Base-by-base conservation (phyloP, 352 stramenopile species). In the Pythium monospermum region DNA sequence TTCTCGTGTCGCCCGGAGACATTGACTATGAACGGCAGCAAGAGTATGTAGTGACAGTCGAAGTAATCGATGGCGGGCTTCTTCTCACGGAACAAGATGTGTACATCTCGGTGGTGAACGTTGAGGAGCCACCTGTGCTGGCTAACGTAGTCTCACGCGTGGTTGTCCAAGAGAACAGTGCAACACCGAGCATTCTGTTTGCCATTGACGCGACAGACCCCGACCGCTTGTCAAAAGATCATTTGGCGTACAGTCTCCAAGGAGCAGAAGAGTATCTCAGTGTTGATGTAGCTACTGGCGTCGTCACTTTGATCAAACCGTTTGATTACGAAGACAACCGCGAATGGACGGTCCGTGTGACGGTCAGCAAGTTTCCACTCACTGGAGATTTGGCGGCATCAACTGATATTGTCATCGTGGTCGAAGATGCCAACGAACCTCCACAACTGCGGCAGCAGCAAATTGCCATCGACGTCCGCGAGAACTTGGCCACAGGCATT, bases 161-260 rank as follows among this genome's bases (percentile, higher is more conserved):
- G 7, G 1, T 11, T 19, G 48, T 64, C 2, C 27, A 10, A 2
- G 74, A 85, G 32, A 81, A 81, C 46, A 69, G 59, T 13, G 39
- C 26, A 6, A 59, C 61, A 32, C 74, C 74, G 16, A 64, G 65
- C 7, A 66, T 54, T 6, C 22, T 85, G 1, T 62, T 74, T 19
- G 49, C 69, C 6, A 40, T 81, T 1, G 78, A 81, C 38, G 69
- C 69, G 2, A 68, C 62, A 0, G 74, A 85, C 35, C 74, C 71
- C 2, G 74, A 85, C 18, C 62, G 61, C 46, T 41, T 50, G 10
- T 68, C 69, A 2, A 64, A 28, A 6, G 59, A 75, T 4, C 38
- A 68, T 16, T 43, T 85, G 27, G 10, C 19, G 1, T 61, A 48
- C 30, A 35, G 6, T 18, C 8, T 61, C 13, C 30, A 15, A 5